Percentiles rank a stretch among this genome's conserved stretches.
Evolutionary conservation across 441 rosid genomes (phyloP).

Genomic region (Mallotus repandus): DNA sequence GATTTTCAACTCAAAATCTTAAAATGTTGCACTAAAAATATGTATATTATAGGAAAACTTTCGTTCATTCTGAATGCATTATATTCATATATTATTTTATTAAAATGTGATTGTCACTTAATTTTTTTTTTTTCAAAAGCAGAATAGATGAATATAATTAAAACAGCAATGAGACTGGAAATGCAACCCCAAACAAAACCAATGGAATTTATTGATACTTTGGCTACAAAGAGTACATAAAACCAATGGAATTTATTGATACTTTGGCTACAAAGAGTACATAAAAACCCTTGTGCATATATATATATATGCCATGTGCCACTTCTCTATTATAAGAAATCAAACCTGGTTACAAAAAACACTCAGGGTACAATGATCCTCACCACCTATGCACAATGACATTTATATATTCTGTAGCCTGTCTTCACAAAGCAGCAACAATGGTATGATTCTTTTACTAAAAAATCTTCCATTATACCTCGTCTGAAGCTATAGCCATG

Average conservation of each 20-base stretch:
- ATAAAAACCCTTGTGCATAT: not conserved
- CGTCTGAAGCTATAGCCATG: slow-evolving; percentile 4
- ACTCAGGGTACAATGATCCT: not conserved
- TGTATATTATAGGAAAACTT: too few species aligned
- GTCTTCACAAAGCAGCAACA: slow-evolving; percentile 24
- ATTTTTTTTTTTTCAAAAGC: too few species aligned
- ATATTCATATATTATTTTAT: too few species aligned
- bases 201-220: not conserved
- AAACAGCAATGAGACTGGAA: not conserved
- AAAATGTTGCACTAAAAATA: too few species aligned
- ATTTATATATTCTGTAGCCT: slow-evolving; percentile 7
- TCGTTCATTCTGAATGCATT: too few species aligned
- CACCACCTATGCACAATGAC: not conserved
- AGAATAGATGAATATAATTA: too few species aligned
- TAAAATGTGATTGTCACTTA: too few species aligned
- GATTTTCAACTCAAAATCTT: too few species aligned
- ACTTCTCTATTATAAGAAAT: not conserved
- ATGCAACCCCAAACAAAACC: not conserved
- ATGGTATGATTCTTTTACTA: not conserved
- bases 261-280: not conserved
- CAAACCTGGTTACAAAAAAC: slow-evolving; percentile 1
- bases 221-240: not conserved
- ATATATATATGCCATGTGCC: slow-evolving; percentile 4
- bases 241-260: not conserved
- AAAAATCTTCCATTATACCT: slow-evolving; percentile 1